Base-by-base conservation (phyloP, 2,329 filamentous ascomycete species). In the Cladosporium sp. region DNA sequence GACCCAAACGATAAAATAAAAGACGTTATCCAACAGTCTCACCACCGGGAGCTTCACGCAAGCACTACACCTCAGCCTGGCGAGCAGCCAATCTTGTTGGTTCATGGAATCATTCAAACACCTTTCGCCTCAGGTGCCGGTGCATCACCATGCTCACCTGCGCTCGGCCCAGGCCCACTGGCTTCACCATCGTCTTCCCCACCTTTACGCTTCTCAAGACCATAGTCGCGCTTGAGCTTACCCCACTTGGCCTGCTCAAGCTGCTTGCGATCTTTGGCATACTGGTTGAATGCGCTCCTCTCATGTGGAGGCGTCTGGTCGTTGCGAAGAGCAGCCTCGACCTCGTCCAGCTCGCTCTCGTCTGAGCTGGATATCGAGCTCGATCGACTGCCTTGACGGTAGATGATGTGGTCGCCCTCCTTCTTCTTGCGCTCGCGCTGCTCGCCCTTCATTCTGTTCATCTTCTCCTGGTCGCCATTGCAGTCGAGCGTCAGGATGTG, bases 341-440 rank as follows among this genome's bases (percentile, higher is more conserved):
- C 55, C 3, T 63, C 75, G 54, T 85, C 80, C 7, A 87, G 71
- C 57, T 84, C 80, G 49, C 85, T 81, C 59, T 83, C 80, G 50
- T 87, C 85, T 9, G 78, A 81, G 58, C 79, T 83, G 34, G 75
- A 79, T 70, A 86, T 69, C 45, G 72, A 65, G 72, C 73, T 37
- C 72, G 77, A 58, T 75, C 74, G 14, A 30, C 73, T 77, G 52
- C 78, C 76, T 64, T 86, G 83, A 6, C 81, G 75, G 69, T 81
- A 87, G 5, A 84, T 76, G 58, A 82, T 76, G 14, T 75, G 72
- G 19, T 78, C 72, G 43, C 81, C 81, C 37, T 81, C 77, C 40
- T 77, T 77, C 80, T 89, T 89, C 82, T 94, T 96, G 64, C 82
- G 76, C 60, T 87, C 83, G 25, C 84, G 78, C 76, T 96, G 92